Evolutionary conservation across 2,329 filamentous ascomycete genomes (phyloP).

Genomic region (Colletotrichum navitas): DNA sequence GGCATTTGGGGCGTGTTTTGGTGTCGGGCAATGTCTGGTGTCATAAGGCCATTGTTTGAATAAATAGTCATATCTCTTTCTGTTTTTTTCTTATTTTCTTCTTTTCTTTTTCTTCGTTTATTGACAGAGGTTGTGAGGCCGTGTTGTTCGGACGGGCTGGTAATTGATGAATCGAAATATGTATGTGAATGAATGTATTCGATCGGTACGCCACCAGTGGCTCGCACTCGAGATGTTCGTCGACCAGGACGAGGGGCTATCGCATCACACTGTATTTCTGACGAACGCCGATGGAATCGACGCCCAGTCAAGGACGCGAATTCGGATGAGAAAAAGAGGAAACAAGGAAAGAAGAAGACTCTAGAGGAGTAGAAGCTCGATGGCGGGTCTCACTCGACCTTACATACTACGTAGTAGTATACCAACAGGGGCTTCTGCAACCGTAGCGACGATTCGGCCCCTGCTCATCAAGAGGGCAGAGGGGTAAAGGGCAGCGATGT

Average conservation of each 20-base stretch:
- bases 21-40: not conserved
- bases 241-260: conserved; percentile 13
- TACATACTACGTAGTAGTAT: conserved; percentile 11
- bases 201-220: conserved; percentile 11
- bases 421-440: not conserved
- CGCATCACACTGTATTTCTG: conserved; percentile 1
- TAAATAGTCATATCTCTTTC: not conserved
- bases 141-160: not conserved
- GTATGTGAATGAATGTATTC: not conserved
- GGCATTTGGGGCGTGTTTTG: not conserved
- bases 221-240: conserved; percentile 16
- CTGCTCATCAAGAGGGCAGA: not conserved
- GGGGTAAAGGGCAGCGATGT: conserved; percentile 15
- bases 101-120: not conserved
- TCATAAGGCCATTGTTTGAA: conserved; percentile 26
- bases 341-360: not conserved
- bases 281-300: not conserved
- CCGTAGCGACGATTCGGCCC: not conserved
- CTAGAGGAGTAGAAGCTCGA: not conserved
- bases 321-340: conserved; percentile 16
- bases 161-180: not conserved
- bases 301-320: not conserved
- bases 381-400: conserved; percentile 29
- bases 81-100: not conserved
- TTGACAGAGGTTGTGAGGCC: not conserved